A percentile compares a stretch with the other conserved stretches of the same genome.
Evolutionary conservation across 192 early-diverging fungal genomes (phyloP).

Genomic region (Coemansia sp.): DNA sequence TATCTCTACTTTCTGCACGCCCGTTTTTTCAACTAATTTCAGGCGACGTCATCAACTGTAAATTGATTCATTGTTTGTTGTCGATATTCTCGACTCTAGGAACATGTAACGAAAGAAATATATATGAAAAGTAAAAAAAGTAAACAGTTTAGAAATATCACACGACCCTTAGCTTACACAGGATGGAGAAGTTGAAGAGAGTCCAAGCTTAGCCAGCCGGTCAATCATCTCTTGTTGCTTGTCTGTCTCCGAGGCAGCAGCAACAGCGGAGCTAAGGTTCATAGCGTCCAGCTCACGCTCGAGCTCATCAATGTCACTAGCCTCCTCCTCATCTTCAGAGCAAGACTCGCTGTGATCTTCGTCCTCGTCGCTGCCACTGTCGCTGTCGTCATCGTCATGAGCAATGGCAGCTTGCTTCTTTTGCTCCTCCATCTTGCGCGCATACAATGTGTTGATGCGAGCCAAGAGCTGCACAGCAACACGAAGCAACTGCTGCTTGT

Average conservation of each 20-base stretch:
- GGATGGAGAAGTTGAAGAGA: slow-evolving; percentile 27
- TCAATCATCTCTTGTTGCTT: slow-evolving; percentile 34
- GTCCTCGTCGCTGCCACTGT: slow-evolving; percentile 5
- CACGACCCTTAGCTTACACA: slow-evolving; percentile 5
- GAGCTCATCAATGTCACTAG: slow-evolving; percentile 38
- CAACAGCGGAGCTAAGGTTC: slow-evolving; percentile 15
- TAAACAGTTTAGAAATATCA: slow-evolving; percentile 4
- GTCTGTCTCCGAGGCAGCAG: not conserved
- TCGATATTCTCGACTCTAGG: not conserved
- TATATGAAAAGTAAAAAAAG: not conserved
- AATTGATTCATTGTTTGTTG: not conserved
- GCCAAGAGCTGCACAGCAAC: slow-evolving; percentile 42
- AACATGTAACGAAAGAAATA: not conserved
- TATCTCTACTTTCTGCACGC: not conserved
- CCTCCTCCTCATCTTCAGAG: not conserved
- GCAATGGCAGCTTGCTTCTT: slow-evolving; percentile 5
- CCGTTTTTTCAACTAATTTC: not conserved
- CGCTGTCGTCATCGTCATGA: not conserved
- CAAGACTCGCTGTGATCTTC: not conserved
- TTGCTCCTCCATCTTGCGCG: slow-evolving; percentile 37
- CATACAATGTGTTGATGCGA: slow-evolving; percentile 50
- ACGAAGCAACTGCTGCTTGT: slow-evolving; percentile 18
- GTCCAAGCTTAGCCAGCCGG: slow-evolving; percentile 42
- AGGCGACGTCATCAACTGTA: slow-evolving; percentile 2
- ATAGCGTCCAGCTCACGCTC: slow-evolving; percentile 52